Evolutionary conservation across 2,329 filamentous ascomycete species (phyloP).

Genomic region (Penicillium rolfsii): DNA sequence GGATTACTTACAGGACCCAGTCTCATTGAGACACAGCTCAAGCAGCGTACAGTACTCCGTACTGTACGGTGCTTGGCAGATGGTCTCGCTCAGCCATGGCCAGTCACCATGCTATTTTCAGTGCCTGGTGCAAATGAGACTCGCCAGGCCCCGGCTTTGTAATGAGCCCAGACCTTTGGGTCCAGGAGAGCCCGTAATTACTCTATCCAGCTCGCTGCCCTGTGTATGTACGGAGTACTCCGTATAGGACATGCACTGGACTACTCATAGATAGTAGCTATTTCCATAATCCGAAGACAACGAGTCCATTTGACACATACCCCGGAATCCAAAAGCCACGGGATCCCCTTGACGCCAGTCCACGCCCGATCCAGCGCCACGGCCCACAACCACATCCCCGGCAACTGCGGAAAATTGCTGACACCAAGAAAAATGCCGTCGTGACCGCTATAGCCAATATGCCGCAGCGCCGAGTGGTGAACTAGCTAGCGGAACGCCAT

Average conservation of each 20-base stretch:
- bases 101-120: not conserved
- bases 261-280: too few species aligned
- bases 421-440: not conserved
- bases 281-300: too few species aligned
- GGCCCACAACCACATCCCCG: not conserved
- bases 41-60: not conserved
- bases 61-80: not conserved
- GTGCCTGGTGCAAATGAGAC: slow-evolving; percentile 1
- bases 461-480: slow-evolving; percentile 12
- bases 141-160: not conserved
- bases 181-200: too few species aligned
- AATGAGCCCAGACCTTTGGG: not conserved
- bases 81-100: not conserved
- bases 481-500: not conserved
- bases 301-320: too few species aligned
- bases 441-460: not conserved
- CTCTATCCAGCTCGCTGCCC: too few species aligned
- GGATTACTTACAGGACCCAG: not conserved
- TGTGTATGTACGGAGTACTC: too few species aligned
- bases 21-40: not conserved
- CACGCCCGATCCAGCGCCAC: not conserved
- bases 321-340: not conserved
- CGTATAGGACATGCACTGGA: too few species aligned
- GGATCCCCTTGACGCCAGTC: not conserved
- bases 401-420: not conserved